Percentiles rank a stretch among this genome's conserved stretches.
Evolutionary conservation across 129 eudicot species (phyloP).

Genomic region (Sambucus nigra): DNA sequence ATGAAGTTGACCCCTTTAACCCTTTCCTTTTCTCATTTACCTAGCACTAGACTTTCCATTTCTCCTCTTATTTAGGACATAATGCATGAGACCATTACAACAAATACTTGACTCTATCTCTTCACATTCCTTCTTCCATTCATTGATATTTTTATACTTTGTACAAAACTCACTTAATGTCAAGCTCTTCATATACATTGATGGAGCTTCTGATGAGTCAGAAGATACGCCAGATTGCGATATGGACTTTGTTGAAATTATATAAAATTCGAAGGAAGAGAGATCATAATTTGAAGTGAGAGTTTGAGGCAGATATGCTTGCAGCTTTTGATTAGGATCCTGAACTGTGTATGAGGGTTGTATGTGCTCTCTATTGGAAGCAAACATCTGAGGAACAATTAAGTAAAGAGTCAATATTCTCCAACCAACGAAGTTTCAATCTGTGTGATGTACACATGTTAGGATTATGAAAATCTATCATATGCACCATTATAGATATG

Average conservation of each 20-base stretch:
- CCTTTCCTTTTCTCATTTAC: too few species aligned
- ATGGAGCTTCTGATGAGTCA: constrained; percentile 16
- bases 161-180: too few species aligned
- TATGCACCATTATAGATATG: not conserved
- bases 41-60: too few species aligned
- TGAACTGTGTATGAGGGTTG: constrained; percentile 69
- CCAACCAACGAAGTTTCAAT: constrained; percentile 59
- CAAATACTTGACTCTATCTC: too few species aligned
- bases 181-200: too few species aligned
- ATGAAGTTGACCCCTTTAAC: too few species aligned
- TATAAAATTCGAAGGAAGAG: constrained; percentile 33
- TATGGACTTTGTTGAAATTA: constrained; percentile 23
- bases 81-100: too few species aligned
- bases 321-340: constrained; percentile 56
- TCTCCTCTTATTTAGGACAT: too few species aligned
- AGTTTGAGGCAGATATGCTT: constrained; percentile 59
- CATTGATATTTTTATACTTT: too few species aligned
- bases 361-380: constrained; percentile 70
- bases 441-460: constrained; percentile 52
- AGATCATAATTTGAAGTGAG: constrained; percentile 37
- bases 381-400: constrained; percentile 55
- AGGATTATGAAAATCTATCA: not conserved
- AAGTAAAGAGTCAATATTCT: constrained; percentile 25
- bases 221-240: constrained; percentile 20
- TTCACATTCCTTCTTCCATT: too few species aligned